phyloP scores from a whole-genome alignment of 306 rosid species.

The Styphnolobium japonicum region DNA sequence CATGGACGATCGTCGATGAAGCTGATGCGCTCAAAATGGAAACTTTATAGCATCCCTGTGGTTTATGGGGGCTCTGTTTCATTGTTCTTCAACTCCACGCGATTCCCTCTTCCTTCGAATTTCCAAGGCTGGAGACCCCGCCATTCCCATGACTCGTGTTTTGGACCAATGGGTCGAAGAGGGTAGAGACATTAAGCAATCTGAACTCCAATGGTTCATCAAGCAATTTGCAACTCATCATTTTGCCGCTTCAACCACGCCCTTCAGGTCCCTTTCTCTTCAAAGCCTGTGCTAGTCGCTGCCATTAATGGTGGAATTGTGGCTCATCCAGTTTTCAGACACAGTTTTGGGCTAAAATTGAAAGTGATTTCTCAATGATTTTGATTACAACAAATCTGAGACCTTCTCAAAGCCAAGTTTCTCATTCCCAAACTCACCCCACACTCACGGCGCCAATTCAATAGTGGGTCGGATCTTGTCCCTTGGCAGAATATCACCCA shows the following conservation, averaged over 20 bases:
- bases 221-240: slow-evolving; percentile 41
- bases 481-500: slow-evolving; percentile 88
- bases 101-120: slow-evolving; percentile 44
- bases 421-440: slow-evolving; percentile 74
- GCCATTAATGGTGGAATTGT: too few relatives aligned
- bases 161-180: slow-evolving; percentile 55
- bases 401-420: slow-evolving; percentile 35
- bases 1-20: too few relatives aligned
- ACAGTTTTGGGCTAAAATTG: too few relatives aligned
- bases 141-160: slow-evolving; percentile 29
- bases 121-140: slow-evolving; percentile 37
- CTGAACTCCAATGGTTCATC: slow-evolving; percentile 35
- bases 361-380: too few relatives aligned
- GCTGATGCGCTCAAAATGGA: slow-evolving; percentile 40
- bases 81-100: slow-evolving; percentile 5
- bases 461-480: slow-evolving; percentile 73
- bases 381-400: slow-evolving; percentile 39
- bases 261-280: slow-evolving; percentile 43
- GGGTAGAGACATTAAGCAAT: slow-evolving; percentile 34
- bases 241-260: slow-evolving; percentile 61
- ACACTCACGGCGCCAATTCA: slow-evolving; percentile 68
- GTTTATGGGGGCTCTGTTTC: slow-evolving; percentile 18
- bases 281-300: too few relatives aligned
- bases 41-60: slow-evolving; percentile 7
- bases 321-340: too few relatives aligned